Percentiles rank a stretch among this genome's conserved stretches.
Evolutionary conservation across 2,329 filamentous ascomycete species (phyloP).

Genomic region (Diaporthe nobilis): DNA sequence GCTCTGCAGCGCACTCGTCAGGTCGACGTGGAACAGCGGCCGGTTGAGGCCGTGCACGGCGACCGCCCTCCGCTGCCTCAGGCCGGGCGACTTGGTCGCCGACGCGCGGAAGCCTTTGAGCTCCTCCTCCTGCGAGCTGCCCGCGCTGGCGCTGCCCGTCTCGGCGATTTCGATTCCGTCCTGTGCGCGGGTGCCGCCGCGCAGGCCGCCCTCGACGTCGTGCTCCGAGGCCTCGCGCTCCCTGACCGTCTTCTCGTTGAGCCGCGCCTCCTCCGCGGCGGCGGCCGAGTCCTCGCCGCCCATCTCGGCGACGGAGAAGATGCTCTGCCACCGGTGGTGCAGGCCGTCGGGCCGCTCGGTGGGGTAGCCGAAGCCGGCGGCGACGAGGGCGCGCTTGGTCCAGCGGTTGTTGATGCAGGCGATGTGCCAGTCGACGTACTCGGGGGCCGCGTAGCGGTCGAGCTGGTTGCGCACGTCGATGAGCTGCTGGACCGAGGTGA

Average conservation of each 20-base stretch:
- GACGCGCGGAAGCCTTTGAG: constrained; percentile 48
- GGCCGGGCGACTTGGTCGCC: constrained; percentile 51
- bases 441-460: constrained; percentile 84
- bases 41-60: constrained; percentile 88
- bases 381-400: constrained; percentile 91
- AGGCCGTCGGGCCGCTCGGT: constrained; percentile 65
- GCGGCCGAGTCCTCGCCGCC: constrained; percentile 79
- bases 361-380: constrained; percentile 91
- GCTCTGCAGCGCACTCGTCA: constrained; percentile 89
- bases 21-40: constrained; percentile 93
- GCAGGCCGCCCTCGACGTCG: constrained; percentile 39
- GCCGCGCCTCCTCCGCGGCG: constrained; percentile 74
- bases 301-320: constrained; percentile 93
- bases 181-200: background rate
- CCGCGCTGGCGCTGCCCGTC: constrained; percentile 41
- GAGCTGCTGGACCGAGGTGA: constrained; percentile 91
- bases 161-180: constrained; percentile 40
- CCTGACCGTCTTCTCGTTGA: constrained; percentile 66
- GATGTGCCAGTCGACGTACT: constrained; percentile 94
- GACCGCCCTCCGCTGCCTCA: constrained; percentile 66
- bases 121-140: constrained; percentile 47
- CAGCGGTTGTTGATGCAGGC: constrained; percentile 94
- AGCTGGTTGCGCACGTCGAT: constrained; percentile 97
- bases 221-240: constrained; percentile 27
- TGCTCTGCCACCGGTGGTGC: constrained; percentile 87